Percentiles rank a stretch among this genome's conserved stretches.
phyloP scores from a whole-genome alignment of 177 flowering plant species.

The Vitis hybrid region DNA sequence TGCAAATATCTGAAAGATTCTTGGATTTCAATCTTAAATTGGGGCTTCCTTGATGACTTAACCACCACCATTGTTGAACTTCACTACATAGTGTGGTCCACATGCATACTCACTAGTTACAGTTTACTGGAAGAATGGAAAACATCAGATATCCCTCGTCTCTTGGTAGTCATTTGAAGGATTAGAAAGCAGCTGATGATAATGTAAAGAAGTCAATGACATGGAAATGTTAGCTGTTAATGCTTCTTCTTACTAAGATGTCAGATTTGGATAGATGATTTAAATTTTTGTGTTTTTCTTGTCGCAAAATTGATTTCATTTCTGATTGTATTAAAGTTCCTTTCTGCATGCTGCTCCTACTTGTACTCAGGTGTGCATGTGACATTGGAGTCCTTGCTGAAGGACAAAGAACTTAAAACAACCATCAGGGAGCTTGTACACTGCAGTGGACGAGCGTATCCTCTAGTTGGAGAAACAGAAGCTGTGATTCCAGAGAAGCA shows the following conservation, averaged over 20 bases:
- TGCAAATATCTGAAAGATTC: too few species aligned
- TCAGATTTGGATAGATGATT: neutral
- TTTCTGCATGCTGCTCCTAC: neutral
- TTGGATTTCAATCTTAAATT: too few species aligned
- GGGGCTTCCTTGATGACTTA: too few species aligned
- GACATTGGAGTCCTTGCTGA: conserved; percentile 67
- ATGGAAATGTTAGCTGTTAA: neutral
- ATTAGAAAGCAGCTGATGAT: too few species aligned
- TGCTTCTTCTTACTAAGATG: neutral
- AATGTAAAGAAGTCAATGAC: neutral
- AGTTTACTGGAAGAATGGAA: too few species aligned
- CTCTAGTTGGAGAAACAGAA: conserved; percentile 29
- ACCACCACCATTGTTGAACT: too few species aligned
- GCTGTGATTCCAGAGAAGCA: conserved; percentile 19
- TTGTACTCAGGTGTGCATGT: conserved; percentile 73
- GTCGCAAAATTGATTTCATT: neutral
- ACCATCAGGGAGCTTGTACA: conserved; percentile 58
- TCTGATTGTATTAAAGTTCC: neutral
- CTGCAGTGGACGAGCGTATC: conserved; percentile 73
- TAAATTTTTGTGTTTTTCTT: neutral
- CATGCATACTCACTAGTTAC: too few species aligned
- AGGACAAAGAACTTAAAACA: conserved; percentile 60
- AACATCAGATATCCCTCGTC: too few species aligned
- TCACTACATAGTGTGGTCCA: too few species aligned
- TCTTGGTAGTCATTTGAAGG: too few species aligned